Percentiles rank a stretch among this genome's conserved stretches.
Evolutionary conservation across 2,329 filamentous ascomycete species (phyloP).

Genomic region (Monosporascus sp.): DNA sequence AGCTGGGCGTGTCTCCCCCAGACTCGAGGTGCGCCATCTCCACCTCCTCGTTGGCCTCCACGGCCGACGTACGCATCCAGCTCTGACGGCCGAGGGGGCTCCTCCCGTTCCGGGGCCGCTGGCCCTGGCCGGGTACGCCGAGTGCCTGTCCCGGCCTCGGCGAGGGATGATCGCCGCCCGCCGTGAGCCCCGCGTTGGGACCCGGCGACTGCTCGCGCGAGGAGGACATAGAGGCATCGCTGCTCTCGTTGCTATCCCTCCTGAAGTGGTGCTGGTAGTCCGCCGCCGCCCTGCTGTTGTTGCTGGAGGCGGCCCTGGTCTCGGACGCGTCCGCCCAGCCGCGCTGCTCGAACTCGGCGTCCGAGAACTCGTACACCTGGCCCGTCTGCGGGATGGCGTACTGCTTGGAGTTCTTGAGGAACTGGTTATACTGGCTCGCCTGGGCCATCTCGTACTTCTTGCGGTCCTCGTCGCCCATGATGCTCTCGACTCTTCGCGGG

Average conservation of each 20-base stretch:
- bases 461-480: constrained; percentile 74
- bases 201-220: constrained; percentile 11
- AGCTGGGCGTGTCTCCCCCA: constrained; percentile 1
- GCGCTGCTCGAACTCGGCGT: constrained; percentile 35
- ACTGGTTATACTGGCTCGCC: constrained; percentile 40
- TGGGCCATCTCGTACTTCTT: constrained; percentile 69
- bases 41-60: constrained; percentile 23
- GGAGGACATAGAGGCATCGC: constrained; percentile 5
- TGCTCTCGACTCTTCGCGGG: constrained; percentile 64
- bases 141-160: constrained; percentile 12
- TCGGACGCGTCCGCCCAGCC: constrained; percentile 34
- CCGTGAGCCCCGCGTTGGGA: constrained; percentile 7
- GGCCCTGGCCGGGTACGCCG: constrained; percentile 17
- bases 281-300: constrained; percentile 5
- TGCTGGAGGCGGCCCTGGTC: constrained; percentile 24
- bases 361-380: constrained; percentile 45
- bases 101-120: constrained; percentile 24
- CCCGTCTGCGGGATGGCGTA: constrained; percentile 33
- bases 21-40: constrained; percentile 22
- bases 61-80: constrained; percentile 24
- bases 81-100: constrained; percentile 35
- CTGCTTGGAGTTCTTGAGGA: constrained; percentile 26
- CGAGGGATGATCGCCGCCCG: constrained; percentile 7
- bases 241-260: constrained; percentile 17
- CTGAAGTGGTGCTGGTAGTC: constrained; percentile 14